phyloP scores from a whole-genome alignment of 2,329 filamentous ascomycete species.

The Fusarium falciforme region DNA sequence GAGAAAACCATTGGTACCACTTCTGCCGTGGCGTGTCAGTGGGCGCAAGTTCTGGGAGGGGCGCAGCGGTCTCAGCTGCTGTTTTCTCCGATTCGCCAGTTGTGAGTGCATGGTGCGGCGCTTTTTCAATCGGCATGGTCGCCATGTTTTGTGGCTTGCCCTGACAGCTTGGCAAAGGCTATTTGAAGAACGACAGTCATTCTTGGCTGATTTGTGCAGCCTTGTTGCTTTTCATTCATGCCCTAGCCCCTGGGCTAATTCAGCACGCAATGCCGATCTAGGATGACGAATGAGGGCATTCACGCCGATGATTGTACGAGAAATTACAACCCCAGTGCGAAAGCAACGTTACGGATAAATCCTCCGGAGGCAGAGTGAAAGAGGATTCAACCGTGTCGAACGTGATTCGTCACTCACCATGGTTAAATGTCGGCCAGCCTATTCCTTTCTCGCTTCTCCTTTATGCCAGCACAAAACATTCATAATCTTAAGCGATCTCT shows the following conservation, averaged over 20 bases:
- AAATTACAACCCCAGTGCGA: not conserved
- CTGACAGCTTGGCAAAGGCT: not conserved
- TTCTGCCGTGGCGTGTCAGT: conserved; percentile 30
- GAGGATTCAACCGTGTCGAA: not conserved
- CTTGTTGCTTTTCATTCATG: not conserved
- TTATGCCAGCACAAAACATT: not conserved
- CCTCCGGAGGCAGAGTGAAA: not conserved
- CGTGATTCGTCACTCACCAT: not conserved
- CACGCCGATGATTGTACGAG: not conserved
- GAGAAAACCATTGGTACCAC: conserved; percentile 60
- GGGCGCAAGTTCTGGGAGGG: not conserved
- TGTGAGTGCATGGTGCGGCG: not conserved
- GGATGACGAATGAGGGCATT: not conserved
- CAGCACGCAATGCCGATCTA: not conserved
- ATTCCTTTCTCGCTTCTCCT: not conserved
- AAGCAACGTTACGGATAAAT: not conserved
- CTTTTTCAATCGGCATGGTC: not conserved
- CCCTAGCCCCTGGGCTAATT: not conserved
- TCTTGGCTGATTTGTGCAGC: not conserved
- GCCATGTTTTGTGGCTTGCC: not conserved
- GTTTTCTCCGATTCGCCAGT: not conserved
- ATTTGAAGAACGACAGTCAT: not conserved
- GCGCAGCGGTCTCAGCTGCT: not conserved
- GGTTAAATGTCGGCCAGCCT: not conserved
- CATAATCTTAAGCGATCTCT: not conserved